Conservation (phyloP, 1,284 basidiomycete species). For the Ceratobasidium sp. region DNA sequence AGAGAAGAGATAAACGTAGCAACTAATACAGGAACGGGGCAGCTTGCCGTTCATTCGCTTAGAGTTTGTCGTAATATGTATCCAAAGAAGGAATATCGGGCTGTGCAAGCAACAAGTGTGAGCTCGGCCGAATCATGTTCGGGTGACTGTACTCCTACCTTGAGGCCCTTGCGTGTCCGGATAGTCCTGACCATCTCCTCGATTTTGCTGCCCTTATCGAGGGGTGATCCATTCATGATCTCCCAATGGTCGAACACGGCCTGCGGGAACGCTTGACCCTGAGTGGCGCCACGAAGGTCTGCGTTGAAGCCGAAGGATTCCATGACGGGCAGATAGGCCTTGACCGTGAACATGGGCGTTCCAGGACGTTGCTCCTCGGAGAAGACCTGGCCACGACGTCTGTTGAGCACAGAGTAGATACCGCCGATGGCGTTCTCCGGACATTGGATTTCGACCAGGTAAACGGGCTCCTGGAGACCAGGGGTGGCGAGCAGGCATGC, state of each 20-base stretch:
- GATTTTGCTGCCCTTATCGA: constrained; percentile 90
- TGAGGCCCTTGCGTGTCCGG: constrained; percentile 93
- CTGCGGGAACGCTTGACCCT: constrained; percentile 99
- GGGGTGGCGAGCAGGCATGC: constrained; percentile 93
- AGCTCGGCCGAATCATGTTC: constrained; percentile 9
- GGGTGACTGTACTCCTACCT: constrained; percentile 61
- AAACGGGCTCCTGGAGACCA: constrained; percentile 95
- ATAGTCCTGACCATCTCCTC: constrained; percentile 86
- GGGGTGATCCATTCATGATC: constrained; percentile 79
- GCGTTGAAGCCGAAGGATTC: constrained; percentile 99
- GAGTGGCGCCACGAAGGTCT: constrained; percentile 91
- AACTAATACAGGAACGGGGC: constrained; percentile 5
- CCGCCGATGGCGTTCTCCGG: constrained; percentile 98
- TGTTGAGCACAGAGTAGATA: constrained; percentile 96
- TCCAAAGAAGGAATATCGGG: constrained; percentile 88
- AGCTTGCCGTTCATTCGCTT: background rate
- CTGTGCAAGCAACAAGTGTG: constrained; percentile 56
- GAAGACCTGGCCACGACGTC: constrained; percentile 98
- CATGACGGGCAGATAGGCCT: constrained; percentile 96
- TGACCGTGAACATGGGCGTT: constrained; percentile 99
- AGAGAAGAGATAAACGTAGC: constrained; percentile 10
- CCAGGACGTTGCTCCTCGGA: constrained; percentile 96
- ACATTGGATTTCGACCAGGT: constrained; percentile 98
- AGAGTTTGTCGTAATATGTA: constrained; percentile 89
- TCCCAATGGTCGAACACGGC: constrained; percentile 95